Evolutionary conservation across 1,284 basidiomycete species (phyloP), one percentile per base, ranked within the genome.

Genomic region (Earliella scabrosa): DNA sequence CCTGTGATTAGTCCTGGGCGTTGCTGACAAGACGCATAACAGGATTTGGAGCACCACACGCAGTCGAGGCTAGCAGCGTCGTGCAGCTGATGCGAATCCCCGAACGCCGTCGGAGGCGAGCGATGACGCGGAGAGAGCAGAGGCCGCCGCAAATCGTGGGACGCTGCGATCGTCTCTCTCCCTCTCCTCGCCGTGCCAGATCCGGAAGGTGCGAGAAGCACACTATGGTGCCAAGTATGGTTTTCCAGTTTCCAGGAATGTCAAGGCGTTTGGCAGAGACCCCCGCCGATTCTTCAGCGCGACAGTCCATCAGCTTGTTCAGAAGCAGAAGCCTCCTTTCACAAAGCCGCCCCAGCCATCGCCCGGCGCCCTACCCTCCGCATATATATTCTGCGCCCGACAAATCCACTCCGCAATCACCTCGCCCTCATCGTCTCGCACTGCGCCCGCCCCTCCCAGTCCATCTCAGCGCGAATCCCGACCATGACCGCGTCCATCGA

Each of bases 401-500:
- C 21, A 18, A 10, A 5, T 23, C 24, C 31, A 14, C 24, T 27
- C 32, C 39, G 21, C 43, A n/a, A 20, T 27, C 5, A 27, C 11
- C 35, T 21, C 21, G 13, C 34, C 13, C 49, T 32, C 46, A 20
- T 24, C 18, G n/a, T 35, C 34, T 24, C 10, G 5, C 23, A 35
- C 45, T 11, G 14, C 4, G 21, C 7, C 38, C 14, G n/a, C n/a
- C n/a, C 16, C 29, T 26, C 3, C 2, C 21, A 13, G 26, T 20
- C 41, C 16, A 9, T 27, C 24, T 16, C 11, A 7, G 39, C 47
- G 9, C 16, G 2, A 8, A n/a, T n/a, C n/a, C 24, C 31, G 32
- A 56, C 41, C 20, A 69, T 68, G 69, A 27, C 56, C 27, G 62
- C 62, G 7, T 50, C 58, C 21, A 49, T 69, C 34, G 49, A 65